Base-by-base conservation (phyloP, 140 eudicot genomes). In the Flaveria floridana region DNA sequence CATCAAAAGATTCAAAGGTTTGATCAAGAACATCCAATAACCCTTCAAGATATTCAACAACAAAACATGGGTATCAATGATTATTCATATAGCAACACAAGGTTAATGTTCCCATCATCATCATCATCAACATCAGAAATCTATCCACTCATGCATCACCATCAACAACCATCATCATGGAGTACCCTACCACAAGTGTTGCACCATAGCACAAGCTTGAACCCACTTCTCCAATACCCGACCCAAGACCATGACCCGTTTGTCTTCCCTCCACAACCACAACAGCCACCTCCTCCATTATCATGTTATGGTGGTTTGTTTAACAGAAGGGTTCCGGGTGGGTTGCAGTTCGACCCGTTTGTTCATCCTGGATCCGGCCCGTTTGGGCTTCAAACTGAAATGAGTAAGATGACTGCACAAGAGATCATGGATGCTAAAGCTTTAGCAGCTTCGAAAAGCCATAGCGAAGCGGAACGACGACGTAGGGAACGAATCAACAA, bases 371-470 rank as follows among this genome's bases (percentile, higher is more conserved):
- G 88, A 30, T 79, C 89, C 55, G 87, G 80, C 59, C 97, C 96
- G 23, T 93, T 90, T 73, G 93, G 96, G 11, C 83, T 93, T 52
- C 98, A 94, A 71, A 83, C 88, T 5, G 99, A 93, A 63, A 79
- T 90, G 69, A 83, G 85, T 62, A 90, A 88, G 75, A 82, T 94
- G 89, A 88, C 88, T 50, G 96, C 99, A 47, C 99, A 94, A 68
- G 99, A 94, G 74, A 88, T 94, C 52, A 94, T 94, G 99, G 99
- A 94, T 79, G 99, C 99, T 7, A 94, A 94, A 76, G 97, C 99
- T 19, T 86, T 94, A 25, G 99, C 99, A 4, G 99, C 99, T 66
- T 94, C 97, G 0, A 91, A 94, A 74, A 94, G 97, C 75, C 99
- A 94, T 26, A 94, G 97, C 41, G 97, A 94, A 81, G 99, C 99